Percentiles rank a stretch among this genome's conserved stretches.
Evolutionary conservation across 2,329 filamentous ascomycete species (phyloP).

Genomic region (Thermomyces lanuginosus): DNA sequence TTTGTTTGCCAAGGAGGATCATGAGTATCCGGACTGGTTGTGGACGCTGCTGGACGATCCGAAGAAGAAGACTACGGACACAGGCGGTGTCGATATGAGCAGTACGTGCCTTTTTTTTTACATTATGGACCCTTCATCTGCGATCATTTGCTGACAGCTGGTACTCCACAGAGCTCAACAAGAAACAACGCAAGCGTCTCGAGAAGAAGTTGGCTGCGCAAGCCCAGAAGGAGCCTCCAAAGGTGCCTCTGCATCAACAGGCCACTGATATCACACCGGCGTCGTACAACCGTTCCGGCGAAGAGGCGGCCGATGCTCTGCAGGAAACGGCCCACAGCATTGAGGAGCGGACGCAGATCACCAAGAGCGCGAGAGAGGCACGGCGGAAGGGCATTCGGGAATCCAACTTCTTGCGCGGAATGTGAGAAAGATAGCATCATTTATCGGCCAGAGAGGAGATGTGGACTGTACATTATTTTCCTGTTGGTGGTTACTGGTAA

Average conservation of each 20-base stretch:
- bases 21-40: constrained; percentile 34
- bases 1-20: constrained; percentile 29
- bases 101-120: constrained; percentile 16
- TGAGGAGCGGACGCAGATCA: constrained; percentile 25
- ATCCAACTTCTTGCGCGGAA: constrained; percentile 32
- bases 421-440: too few relatives aligned
- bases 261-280: constrained; percentile 29
- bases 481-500: too few relatives aligned
- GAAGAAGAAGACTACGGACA: constrained; percentile 17
- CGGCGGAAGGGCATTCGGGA: constrained; percentile 32
- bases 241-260: constrained; percentile 31
- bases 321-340: constrained; percentile 21
- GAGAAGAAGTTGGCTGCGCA: constrained; percentile 32
- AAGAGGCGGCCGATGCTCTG: constrained; percentile 11
- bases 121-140: not conserved
- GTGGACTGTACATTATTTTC: too few relatives aligned
- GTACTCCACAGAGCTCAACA: constrained; percentile 25
- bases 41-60: constrained; percentile 28
- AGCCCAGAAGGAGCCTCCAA: constrained; percentile 21
- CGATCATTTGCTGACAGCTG: constrained; percentile 7
- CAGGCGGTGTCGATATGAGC: constrained; percentile 24
- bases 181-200: constrained; percentile 31
- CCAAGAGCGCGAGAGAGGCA: constrained; percentile 28
- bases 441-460: too few relatives aligned
- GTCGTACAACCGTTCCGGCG: constrained; percentile 14